Evolutionary conservation across 1,139 yeast species (phyloP).

Genomic region (Magnusiomyces ingens): DNA sequence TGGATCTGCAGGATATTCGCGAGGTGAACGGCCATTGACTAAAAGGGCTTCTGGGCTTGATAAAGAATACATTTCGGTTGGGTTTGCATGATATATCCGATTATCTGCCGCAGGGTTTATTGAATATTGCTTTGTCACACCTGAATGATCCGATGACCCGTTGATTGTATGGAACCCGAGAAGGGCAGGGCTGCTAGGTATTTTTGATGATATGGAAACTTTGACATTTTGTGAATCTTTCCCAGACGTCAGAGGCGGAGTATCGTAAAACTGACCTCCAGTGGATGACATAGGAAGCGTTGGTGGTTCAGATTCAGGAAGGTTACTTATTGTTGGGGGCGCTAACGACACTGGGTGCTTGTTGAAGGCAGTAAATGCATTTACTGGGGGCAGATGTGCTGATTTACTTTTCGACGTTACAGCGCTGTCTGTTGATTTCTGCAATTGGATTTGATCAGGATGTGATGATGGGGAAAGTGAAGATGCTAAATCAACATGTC

Average conservation of each 20-base stretch:
- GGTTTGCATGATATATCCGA: not conserved
- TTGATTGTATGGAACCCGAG: not conserved
- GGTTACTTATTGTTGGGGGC: not conserved
- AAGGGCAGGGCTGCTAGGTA: not conserved
- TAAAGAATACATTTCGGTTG: not conserved
- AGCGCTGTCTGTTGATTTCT: not conserved
- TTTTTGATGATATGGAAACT: not conserved
- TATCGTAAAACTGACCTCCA: conserved; percentile 1
- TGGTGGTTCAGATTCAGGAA: not conserved
- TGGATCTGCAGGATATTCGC: not conserved
- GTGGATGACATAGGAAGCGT: not conserved
- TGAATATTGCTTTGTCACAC: not conserved
- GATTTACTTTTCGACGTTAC: not conserved
- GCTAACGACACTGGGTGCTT: not conserved
- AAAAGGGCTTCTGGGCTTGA: not conserved
- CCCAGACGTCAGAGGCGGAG: conserved; percentile 2
- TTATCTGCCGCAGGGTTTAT: not conserved
- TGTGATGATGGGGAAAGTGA: not conserved
- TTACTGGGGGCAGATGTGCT: not conserved
- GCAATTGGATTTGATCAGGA: not conserved
- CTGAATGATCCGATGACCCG: not conserved
- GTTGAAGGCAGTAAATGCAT: not conserved
- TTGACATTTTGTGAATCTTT: not conserved
- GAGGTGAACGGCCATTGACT: not conserved
- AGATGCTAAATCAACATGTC: not conserved